Evolutionary conservation across 192 early-diverging fungal species (phyloP).

Genomic region (Physocladia obscura): DNA sequence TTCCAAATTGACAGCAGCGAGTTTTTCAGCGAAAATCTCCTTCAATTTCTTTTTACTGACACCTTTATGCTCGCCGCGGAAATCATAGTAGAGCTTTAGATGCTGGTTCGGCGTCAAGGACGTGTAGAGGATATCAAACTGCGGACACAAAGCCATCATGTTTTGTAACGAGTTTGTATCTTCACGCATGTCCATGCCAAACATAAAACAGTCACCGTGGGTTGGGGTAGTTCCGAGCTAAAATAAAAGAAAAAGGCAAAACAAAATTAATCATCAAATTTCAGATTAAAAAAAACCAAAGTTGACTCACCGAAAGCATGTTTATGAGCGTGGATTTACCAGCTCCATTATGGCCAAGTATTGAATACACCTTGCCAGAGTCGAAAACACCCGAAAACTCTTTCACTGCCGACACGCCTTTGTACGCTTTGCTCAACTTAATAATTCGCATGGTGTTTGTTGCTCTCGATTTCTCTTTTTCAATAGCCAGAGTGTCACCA

Average conservation of each 20-base stretch:
- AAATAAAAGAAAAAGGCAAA: not conserved
- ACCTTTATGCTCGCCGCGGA: slow-evolving; percentile 59
- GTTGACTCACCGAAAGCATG: slow-evolving; percentile 57
- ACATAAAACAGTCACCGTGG: slow-evolving; percentile 58
- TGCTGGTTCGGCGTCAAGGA: slow-evolving; percentile 66
- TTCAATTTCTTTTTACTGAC: slow-evolving; percentile 44
- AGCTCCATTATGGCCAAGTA: slow-evolving; percentile 68
- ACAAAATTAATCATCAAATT: no score
- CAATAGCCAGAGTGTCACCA: slow-evolving; percentile 26
- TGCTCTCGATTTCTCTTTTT: not conserved
- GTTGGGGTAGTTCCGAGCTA: slow-evolving; percentile 49
- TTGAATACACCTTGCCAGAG: slow-evolving; percentile 28
- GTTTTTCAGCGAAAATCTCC: slow-evolving; percentile 45
- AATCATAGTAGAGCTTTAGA: slow-evolving; percentile 56
- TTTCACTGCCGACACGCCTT: slow-evolving; percentile 22
- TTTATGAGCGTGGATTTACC: slow-evolving; percentile 71
- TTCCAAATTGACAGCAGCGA: slow-evolving; percentile 52
- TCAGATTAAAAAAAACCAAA: not conserved
- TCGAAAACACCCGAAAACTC: slow-evolving; percentile 30
- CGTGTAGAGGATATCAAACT: slow-evolving; percentile 68
- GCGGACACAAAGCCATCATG: slow-evolving; percentile 70
- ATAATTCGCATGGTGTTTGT: slow-evolving; percentile 19
- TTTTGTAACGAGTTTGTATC: slow-evolving; percentile 55
- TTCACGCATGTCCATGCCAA: slow-evolving; percentile 53
- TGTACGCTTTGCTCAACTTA: slow-evolving; percentile 28